phyloP scores from a whole-genome alignment of 2,329 filamentous ascomycete genomes.

The Sporothrix schenckii region DNA sequence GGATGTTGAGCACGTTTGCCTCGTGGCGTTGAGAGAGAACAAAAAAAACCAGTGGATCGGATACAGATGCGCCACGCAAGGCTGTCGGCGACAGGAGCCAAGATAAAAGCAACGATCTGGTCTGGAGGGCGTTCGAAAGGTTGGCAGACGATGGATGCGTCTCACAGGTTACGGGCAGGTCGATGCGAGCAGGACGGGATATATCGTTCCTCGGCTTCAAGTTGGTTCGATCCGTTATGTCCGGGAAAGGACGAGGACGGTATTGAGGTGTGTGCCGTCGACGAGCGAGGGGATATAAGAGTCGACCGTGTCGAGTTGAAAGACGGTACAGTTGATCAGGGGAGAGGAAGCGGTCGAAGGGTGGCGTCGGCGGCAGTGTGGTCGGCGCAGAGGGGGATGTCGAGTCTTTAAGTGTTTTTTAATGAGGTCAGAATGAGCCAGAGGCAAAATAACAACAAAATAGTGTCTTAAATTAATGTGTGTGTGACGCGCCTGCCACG shows the following conservation, averaged over 20 bases:
- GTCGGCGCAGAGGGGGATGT: neutral
- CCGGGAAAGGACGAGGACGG: neutral
- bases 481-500: conserved; percentile 27
- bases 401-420: conserved; percentile 6
- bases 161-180: neutral
- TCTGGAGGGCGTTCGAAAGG: neutral
- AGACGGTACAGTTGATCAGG: neutral
- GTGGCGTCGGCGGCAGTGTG: neutral
- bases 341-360: conserved; percentile 3
- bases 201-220: conserved; percentile 10
- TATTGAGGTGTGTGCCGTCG: neutral
- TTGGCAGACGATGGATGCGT: neutral
- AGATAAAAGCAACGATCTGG: neutral
- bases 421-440: conserved; percentile 23
- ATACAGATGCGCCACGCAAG: neutral
- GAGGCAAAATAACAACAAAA: conserved; percentile 14
- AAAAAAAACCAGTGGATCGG: neutral
- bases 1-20: neutral
- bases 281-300: neutral
- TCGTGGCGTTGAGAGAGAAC: conserved; percentile 5
- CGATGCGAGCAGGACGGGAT: neutral
- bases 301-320: neutral
- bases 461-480: conserved; percentile 21
- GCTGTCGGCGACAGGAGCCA: conserved; percentile 12
- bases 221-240: conserved; percentile 15